A percentile compares a stretch with the other conserved stretches of the same genome.
These are phyloP conservation scores for Chytridium lagenaria DNA, from an alignment of 371 early-diverging fungal genomes.

Conservation along the genomic window DNA sequence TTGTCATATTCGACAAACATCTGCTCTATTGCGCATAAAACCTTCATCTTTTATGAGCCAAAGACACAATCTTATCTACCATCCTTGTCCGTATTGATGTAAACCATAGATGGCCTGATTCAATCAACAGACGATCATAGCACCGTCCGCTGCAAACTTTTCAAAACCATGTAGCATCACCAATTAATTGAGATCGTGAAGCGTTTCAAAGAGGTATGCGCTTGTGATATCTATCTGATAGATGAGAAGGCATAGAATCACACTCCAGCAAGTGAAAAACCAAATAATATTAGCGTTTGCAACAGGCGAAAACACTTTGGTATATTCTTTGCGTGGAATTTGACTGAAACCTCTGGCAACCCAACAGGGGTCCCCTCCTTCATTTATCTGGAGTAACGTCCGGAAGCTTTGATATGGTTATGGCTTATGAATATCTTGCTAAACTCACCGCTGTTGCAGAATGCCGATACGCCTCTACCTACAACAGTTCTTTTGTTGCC, in stretches of 20 bases:
- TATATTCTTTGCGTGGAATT: neutral
- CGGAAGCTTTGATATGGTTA: no score
- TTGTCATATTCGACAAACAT: conserved; percentile 3
- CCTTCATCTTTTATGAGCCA: neutral
- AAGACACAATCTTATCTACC: conserved; percentile 7
- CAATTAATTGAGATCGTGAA: neutral
- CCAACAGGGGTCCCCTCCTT: no score
- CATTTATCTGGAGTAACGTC: no score
- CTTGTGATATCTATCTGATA: conserved; percentile 11
- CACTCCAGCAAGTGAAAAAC: neutral
- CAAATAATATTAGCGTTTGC: neutral
- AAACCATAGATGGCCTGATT: conserved; percentile 26
- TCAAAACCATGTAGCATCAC: conserved; percentile 14
- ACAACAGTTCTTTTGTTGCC: no score
- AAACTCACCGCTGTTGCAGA: no score
- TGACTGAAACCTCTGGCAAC: conserved; percentile 3
- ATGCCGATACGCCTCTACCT: no score
- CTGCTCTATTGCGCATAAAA: conserved; percentile 6
- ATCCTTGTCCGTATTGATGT: conserved; percentile 24
- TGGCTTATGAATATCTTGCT: no score
- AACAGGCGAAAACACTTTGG: neutral
- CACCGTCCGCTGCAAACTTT: conserved; percentile 5
- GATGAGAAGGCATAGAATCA: neutral
- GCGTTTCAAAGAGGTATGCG: neutral
- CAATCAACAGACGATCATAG: conserved; percentile 3